Base-by-base conservation (phyloP, 2,329 filamentous ascomycete species). In the Beauveria asiatica region DNA sequence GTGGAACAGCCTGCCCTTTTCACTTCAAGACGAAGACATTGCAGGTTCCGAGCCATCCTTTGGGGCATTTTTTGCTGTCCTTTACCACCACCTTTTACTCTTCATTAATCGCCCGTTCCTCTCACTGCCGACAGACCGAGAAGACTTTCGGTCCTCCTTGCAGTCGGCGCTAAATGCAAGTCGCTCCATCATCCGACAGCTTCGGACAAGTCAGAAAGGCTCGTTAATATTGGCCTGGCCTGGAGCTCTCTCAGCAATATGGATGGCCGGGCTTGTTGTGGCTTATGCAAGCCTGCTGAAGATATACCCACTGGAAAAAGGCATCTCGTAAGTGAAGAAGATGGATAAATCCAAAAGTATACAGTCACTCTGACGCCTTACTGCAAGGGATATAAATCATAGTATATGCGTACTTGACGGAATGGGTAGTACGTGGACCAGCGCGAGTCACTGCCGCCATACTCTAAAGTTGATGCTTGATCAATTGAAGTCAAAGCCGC, bases 241-340 rank as follows among this genome's bases (percentile, higher is more conserved):
- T 0, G 70, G 70, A 0, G 69, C 69, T 11, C 63, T 74, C 27
- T 72, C 72, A 0, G 69, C 71, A 1, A 63, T 66, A 0, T 75
- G 73, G 73, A 75, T 74, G 70, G 68, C 70, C 7, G 72, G 73
- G 8, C 64, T 75, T 1, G 68, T 73, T 5, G 62, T 74, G 8
- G 70, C 71, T 1, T 73, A 73, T 60, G 70, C 71, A 7, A 66
- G 65, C 41, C 65, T 69, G n/a, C 63, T 73, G 23, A 65, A 66
- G 10, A 60, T 69, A 7, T 72, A 72, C 30, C 63, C 65, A 3
- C 41, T 60, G 17, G 49, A 57, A n/a, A 68, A 68, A 42, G 65
- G 62, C 23, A 46, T 48, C n/a, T 9, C n/a, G 54, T 57, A 39
- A 39, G 54, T 48, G 16, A 60, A 23, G 16, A 62, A 60, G 17